Evolutionary conservation across 2,329 filamentous ascomycete species (phyloP).

Genomic region (Paecilomyces sp.): DNA sequence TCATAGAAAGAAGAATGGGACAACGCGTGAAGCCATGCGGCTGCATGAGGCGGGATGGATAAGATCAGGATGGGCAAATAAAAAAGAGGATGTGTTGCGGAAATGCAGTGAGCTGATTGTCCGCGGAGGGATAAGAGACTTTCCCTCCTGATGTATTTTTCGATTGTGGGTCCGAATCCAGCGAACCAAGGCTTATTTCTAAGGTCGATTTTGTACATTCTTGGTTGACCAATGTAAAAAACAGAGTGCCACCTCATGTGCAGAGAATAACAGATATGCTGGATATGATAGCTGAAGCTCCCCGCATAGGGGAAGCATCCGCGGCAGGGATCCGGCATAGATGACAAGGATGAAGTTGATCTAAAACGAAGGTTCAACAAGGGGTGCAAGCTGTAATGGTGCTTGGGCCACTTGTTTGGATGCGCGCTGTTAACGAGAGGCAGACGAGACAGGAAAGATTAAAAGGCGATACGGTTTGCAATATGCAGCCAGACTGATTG

Average conservation of each 20-base stretch:
- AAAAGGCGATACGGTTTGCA: constrained; percentile 3
- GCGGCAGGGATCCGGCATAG: background rate
- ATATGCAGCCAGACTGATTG: constrained; percentile 2
- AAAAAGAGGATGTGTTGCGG: too few species aligned
- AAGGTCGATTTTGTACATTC: background rate
- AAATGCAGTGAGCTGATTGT: too few species aligned
- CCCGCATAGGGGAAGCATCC: background rate
- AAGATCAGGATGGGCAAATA: background rate
- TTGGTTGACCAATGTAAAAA: background rate
- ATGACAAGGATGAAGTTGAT: background rate
- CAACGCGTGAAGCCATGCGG: background rate
- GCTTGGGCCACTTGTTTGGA: background rate
- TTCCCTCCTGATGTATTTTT: too few species aligned
- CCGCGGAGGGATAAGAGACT: too few species aligned
- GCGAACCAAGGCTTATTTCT: background rate
- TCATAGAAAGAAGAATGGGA: background rate
- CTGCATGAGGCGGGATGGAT: background rate
- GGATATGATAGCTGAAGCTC: background rate
- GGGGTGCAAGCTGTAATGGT: background rate
- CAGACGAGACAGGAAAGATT: background rate
- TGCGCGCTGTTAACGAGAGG: background rate
- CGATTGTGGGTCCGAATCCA: background rate
- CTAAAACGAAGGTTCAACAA: background rate
- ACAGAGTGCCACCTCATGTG: background rate
- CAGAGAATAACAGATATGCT: background rate